A percentile compares a stretch with the other conserved stretches of the same genome.
Conservation (phyloP, 495 filamentous ascomycete genomes). For the Xylaria sp. region DNA sequence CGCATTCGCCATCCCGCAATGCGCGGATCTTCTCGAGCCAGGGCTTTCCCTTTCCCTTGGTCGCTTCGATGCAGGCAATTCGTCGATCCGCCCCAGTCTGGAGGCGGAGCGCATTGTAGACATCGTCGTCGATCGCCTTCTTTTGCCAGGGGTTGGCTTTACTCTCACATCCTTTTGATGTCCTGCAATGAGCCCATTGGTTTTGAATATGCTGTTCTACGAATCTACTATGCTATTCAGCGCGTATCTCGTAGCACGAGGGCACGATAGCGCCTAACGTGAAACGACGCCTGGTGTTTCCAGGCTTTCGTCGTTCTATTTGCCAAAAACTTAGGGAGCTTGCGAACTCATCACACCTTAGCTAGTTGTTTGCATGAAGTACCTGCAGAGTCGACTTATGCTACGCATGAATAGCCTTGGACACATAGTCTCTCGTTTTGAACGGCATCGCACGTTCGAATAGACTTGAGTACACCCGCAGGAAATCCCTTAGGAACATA, state of each 20-base stretch:
- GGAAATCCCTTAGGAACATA: background rate
- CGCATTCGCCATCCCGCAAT: constrained; percentile 21
- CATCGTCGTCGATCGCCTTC: constrained; percentile 16
- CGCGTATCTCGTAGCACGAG: background rate
- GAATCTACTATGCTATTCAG: background rate
- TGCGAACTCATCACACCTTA: background rate
- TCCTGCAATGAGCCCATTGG: constrained; percentile 15
- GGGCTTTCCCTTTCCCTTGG: background rate
- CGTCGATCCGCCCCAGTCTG: background rate
- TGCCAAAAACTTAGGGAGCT: background rate
- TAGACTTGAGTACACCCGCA: background rate
- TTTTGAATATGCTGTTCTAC: background rate
- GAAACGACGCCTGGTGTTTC: constrained; percentile 4
- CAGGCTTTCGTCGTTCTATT: background rate
- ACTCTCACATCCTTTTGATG: constrained; percentile 13
- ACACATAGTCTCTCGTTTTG: background rate
- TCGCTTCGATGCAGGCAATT: constrained; percentile 19
- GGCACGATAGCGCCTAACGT: background rate
- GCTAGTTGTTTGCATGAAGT: background rate
- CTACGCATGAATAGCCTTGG: constrained; percentile 2
- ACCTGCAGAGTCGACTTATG: background rate
- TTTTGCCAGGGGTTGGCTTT: constrained; percentile 21
- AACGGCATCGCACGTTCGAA: background rate
- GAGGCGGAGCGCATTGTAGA: constrained; percentile 22
- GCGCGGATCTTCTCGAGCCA: constrained; percentile 1